Base-by-base conservation (phyloP, 176 grass and related monocot species). In the Olyra latifolia region DNA sequence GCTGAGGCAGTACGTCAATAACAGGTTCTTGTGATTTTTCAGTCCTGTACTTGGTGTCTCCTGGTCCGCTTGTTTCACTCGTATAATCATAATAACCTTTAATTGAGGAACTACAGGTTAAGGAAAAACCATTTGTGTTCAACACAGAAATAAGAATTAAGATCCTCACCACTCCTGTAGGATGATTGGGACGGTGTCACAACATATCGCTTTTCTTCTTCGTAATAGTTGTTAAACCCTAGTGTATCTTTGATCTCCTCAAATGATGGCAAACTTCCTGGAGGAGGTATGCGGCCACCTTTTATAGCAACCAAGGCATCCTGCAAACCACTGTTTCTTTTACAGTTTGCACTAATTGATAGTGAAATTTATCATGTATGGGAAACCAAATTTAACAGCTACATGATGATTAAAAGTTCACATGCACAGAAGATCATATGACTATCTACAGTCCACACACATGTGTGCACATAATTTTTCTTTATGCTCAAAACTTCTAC, bases 231-330 rank as follows among this genome's bases (percentile, higher is more conserved):
- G 86, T 93, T 98, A 80, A 98, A 98, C 25, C 92, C 92, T 48
- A 98, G 90, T 2, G 84, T 95, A 40, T 88, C 84, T 60, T 98
- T 98, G 57, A 98, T 98, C 88, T 98, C 96, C 60, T 95, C 92
- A 89, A 98, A 98, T 35, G 92, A 95, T 46, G 90, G 96, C 82
- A 98, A 89, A 72, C 90, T 95, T 29, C 92, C 75, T 40, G 92
- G 92, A 83, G 96, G 88, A 69, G 92, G 92, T 61, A 98, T 78
- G 28, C 90, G 90, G 0, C 96, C 96, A 28, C 96, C 75, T 89
- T 95, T 98, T 72, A 98, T 95, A 80, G 92, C 92, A 69, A 66
- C 64, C 52, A 98, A 88, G 65, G 90, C 96, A 82, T 98, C 92
- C 92, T 98, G 72, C 58, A 91, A 38, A 79, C 35, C 70, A 84